These are phyloP conservation scores for Vigna mungo DNA, from an alignment of 306 rosid species.

Conservation along the genomic window DNA sequence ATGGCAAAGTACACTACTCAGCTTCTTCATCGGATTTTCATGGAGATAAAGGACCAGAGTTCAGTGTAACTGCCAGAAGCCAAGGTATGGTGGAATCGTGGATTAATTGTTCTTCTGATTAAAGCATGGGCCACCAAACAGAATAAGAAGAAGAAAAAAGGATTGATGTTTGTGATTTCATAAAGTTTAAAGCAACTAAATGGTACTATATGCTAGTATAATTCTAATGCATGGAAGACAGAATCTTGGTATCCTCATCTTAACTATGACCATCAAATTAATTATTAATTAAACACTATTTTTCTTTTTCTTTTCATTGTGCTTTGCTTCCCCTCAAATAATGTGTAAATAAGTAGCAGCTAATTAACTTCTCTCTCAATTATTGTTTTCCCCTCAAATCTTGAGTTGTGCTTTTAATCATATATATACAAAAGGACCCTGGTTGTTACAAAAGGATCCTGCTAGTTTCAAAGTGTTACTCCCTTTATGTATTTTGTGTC, in stretches of 20 bases:
- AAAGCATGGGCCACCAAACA: background rate
- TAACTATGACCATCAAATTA: conserved; percentile 58
- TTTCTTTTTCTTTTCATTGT: conserved; percentile 18
- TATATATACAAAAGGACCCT: conserved; percentile 6
- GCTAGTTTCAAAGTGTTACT: conserved; percentile 37
- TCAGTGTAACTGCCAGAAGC: conserved; percentile 51
- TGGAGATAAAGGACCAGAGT: conserved; percentile 60
- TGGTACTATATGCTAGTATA: conserved; percentile 28
- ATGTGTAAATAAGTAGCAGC: conserved; percentile 64
- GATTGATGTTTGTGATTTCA: conserved; percentile 28
- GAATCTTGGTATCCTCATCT: conserved; percentile 53
- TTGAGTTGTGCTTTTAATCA: conserved; percentile 40
- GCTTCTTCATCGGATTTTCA: conserved; percentile 61
- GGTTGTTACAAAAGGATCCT: background rate
- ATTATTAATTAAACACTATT: conserved; percentile 42
- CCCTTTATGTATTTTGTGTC: conserved; percentile 14
- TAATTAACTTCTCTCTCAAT: conserved; percentile 11
- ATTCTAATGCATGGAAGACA: conserved; percentile 54
- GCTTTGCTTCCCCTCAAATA: conserved; percentile 37
- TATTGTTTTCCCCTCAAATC: background rate
- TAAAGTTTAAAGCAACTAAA: conserved; percentile 33
- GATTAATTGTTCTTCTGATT: conserved; percentile 76
- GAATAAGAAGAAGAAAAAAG: conserved; percentile 29
- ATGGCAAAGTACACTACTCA: conserved; percentile 53
- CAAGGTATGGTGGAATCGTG: conserved; percentile 93